Evolutionary conservation across 805 yeast species (phyloP).

Genomic region (Cyberlindnera mycetangii): DNA sequence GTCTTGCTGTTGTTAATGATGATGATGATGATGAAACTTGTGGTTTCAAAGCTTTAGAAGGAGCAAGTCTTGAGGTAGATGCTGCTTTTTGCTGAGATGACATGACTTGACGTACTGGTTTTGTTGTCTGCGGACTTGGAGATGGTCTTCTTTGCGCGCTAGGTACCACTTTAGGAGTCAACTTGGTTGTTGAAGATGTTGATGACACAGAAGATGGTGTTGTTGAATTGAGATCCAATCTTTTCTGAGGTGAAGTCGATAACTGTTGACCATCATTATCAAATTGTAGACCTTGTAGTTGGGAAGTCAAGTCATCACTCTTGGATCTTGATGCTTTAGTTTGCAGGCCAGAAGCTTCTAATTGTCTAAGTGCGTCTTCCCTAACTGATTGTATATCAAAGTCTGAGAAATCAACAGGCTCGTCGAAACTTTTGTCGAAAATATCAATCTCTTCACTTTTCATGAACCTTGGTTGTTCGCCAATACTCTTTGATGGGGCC

Average conservation of each 20-base stretch:
- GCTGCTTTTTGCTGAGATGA: constrained; percentile 12
- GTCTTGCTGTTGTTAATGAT: constrained; percentile 1
- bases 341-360: constrained; percentile 26
- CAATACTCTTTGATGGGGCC: constrained; percentile 25
- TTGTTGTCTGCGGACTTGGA: constrained; percentile 3
- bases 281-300: constrained; percentile 1
- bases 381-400: constrained; percentile 21
- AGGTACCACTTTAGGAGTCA: too few species aligned
- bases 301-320: constrained; percentile 9
- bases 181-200: constrained; percentile 3
- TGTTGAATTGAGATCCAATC: not conserved
- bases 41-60: constrained; percentile 2
- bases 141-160: constrained; percentile 8
- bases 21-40: not conserved
- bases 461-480: constrained; percentile 3
- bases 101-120: constrained; percentile 5
- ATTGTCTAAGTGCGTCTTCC: constrained; percentile 25
- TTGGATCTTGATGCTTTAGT: constrained; percentile 21
- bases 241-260: constrained; percentile 10
- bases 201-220: constrained; percentile 1
- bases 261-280: constrained; percentile 3
- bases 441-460: constrained; percentile 19
- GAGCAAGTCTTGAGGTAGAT: constrained; percentile 13
- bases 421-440: constrained; percentile 27
- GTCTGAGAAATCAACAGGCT: constrained; percentile 21